Evolutionary conservation across 768 basidiomycete genomes (phyloP), one percentile per base, ranked within the genome.

Genomic region (Mrakia hoshinonis): DNA sequence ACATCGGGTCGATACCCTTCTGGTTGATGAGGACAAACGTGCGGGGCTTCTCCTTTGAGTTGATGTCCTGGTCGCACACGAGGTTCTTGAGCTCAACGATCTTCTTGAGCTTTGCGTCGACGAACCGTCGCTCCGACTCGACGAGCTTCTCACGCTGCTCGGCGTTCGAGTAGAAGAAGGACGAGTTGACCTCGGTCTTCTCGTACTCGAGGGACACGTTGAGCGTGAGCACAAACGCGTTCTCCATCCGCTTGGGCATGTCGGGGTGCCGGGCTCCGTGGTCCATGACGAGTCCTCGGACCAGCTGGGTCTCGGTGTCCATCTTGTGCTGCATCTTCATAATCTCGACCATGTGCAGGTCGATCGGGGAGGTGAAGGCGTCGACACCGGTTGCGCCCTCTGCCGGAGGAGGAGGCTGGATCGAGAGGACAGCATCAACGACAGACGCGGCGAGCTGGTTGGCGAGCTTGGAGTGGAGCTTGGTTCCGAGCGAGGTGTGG

Each of bases 311-410:
- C 80, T 99, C 96, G 29, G 92, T 92, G 74, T 96, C 92, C 52
- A 89, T 94, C 76, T 94, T 89, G 82, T 99, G 96, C 80, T 96
- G 95, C 96, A 99, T 99, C 83, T 98, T 98, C 96, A 98, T 98
- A 74, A 98, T 88, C 82, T 99, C 96, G 65, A 99, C 83, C 96
- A 99, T 99, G 82, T 98, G 95, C 69, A 99, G 83, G 82, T 99
- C 96, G 78, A 98, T 94, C 63, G 94, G 92, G 75, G 93, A 88
- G 67, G 84, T 85, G 84, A 86, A 89, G 75, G 87, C 86, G 77
- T 89, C 87, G 39, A 29, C 75, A 86, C 89, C 87, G 83, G 82
- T 82, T 36, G 84, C 77, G 49, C 76, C 78, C 12, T 75, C 74
- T 18, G 77, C 72, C 26, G 85, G 81, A 43, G 86, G 84, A 18